Conservation (phyloP, 1,284 basidiomycete genomes). For the Naganishia albida region DNA sequence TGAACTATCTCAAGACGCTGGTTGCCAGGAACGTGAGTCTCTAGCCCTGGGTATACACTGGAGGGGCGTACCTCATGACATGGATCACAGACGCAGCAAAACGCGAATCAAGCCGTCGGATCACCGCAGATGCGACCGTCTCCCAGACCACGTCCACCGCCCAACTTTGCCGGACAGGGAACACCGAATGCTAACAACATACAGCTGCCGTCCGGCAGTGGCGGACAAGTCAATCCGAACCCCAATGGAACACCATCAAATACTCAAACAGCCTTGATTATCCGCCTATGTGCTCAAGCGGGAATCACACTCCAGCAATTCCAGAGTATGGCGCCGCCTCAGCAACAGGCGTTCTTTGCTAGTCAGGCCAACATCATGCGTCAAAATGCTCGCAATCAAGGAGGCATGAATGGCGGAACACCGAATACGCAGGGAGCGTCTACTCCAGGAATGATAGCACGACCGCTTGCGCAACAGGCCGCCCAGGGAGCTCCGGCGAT, state of each 20-base stretch:
- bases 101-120: constrained; percentile 10
- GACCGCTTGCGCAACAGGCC: constrained; percentile 3
- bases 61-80: too few species aligned
- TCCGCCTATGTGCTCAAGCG: constrained; percentile 19
- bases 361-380: constrained; percentile 19
- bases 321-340: constrained; percentile 4
- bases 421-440: not conserved
- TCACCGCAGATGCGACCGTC: constrained; percentile 26
- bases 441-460: not conserved
- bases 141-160: constrained; percentile 21
- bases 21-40: constrained; percentile 19
- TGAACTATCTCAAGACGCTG: constrained; percentile 21
- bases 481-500: constrained; percentile 11
- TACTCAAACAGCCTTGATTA: not conserved
- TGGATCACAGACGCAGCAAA: not conserved
- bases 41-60: not conserved
- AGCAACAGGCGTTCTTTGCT: constrained; percentile 13
- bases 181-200: constrained; percentile 8
- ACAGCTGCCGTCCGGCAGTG: not conserved
- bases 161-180: constrained; percentile 15
- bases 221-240: not conserved
- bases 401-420: constrained; percentile 2
- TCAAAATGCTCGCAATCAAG: constrained; percentile 6
- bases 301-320: constrained; percentile 20
- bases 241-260: not conserved